A percentile compares a stretch with the other conserved stretches of the same genome.
phyloP scores from a whole-genome alignment of 768 basidiomycete genomes.

The Xerocomellus amylosporus region DNA sequence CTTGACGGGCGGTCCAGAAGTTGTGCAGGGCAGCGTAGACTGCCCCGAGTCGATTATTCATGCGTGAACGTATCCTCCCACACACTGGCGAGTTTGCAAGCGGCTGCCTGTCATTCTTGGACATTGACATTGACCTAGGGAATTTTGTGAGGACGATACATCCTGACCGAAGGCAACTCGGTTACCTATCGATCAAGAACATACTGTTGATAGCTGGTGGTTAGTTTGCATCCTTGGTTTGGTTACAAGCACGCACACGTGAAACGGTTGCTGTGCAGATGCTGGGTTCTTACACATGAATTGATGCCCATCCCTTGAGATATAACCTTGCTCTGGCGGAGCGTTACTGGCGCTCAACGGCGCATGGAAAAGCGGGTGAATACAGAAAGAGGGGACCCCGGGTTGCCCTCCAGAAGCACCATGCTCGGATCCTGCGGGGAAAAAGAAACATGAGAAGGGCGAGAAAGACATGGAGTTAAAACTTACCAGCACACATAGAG shows the following conservation, averaged over 20 bases:
- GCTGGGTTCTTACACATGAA: slow-evolving; percentile 54
- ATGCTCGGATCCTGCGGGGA: slow-evolving; percentile 48
- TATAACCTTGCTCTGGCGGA: slow-evolving; percentile 38
- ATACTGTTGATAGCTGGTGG: slow-evolving; percentile 3
- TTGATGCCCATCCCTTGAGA: slow-evolving; percentile 55
- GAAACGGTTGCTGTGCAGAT: slow-evolving; percentile 48
- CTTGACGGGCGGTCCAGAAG: slow-evolving; percentile 55
- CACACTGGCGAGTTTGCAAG: slow-evolving; percentile 36
- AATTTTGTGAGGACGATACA: background rate
- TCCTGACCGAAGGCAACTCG: background rate
- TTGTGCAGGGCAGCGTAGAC: slow-evolving; percentile 50
- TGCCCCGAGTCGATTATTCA: slow-evolving; percentile 55
- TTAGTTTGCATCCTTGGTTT: background rate
- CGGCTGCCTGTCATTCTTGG: slow-evolving; percentile 37
- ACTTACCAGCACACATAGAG: slow-evolving; percentile 48
- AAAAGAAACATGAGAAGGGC: background rate
- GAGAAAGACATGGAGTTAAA: background rate
- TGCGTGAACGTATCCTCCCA: slow-evolving; percentile 26
- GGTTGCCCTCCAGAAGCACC: slow-evolving; percentile 33
- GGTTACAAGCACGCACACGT: slow-evolving; percentile 45
- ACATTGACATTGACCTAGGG: slow-evolving; percentile 53
- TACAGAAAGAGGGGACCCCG: slow-evolving; percentile 51
- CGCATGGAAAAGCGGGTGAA: slow-evolving; percentile 52
- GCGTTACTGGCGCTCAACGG: slow-evolving; percentile 23
- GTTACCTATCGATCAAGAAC: slow-evolving; percentile 24